These are phyloP conservation scores for Endotrypanum monterogeii DNA, from an alignment of 208 protist species.

Conservation along the genomic window DNA sequence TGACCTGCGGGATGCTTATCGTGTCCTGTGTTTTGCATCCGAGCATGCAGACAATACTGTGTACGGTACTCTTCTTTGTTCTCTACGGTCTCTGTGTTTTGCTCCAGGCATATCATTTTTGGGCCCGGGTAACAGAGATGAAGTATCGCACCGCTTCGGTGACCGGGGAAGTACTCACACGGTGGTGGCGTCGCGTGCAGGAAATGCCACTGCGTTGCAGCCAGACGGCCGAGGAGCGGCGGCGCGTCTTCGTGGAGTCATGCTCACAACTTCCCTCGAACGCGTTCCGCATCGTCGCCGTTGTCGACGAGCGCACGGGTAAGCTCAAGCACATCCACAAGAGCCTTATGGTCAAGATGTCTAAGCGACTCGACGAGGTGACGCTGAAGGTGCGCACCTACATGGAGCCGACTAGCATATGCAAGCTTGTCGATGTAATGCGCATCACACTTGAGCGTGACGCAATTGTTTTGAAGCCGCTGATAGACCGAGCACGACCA, in stretches of 20 bases:
- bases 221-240: conserved; percentile 62
- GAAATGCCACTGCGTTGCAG: conserved; percentile 42
- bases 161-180: conserved; percentile 56
- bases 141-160: conserved; percentile 64
- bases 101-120: conserved; percentile 77
- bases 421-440: conserved; percentile 87
- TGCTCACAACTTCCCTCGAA: conserved; percentile 66
- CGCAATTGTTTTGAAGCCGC: conserved; percentile 76
- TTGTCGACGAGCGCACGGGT: conserved; percentile 62
- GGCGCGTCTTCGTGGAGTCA: conserved; percentile 59
- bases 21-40: conserved; percentile 62
- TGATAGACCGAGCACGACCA: conserved; percentile 63
- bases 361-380: conserved; percentile 69
- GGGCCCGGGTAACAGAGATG: conserved; percentile 77
- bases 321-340: conserved; percentile 82
- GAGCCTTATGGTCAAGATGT: conserved; percentile 62
- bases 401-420: conserved; percentile 69
- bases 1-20: conserved; percentile 74
- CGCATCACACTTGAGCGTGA: conserved; percentile 66
- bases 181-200: conserved; percentile 62
- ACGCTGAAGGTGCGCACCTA: conserved; percentile 64
- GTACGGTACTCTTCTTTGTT: conserved; percentile 60
- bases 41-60: conserved; percentile 48
- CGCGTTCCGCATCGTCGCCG: conserved; percentile 79
- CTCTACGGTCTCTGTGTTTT: conserved; percentile 60